Evolutionary conservation across 768 basidiomycete species (phyloP), one percentile per base, ranked within the genome.

Genomic region (Tricholoma sp.): DNA sequence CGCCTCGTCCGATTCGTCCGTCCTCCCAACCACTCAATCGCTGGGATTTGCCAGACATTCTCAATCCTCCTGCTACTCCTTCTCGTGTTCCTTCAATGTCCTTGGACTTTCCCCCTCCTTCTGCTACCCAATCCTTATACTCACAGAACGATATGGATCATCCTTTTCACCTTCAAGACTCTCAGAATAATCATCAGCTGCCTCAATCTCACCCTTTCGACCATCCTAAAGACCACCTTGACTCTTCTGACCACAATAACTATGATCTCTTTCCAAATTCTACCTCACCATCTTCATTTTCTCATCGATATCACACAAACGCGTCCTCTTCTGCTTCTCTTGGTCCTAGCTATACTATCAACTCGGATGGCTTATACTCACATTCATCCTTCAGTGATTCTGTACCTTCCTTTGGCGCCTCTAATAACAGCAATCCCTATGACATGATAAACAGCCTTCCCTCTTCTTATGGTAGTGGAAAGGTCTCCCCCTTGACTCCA

Each of bases 401-500:
- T 7, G 74, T 86, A 0, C 78, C 82, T 15, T 71, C 84, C 10
- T 88, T 86, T 70, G 75, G 76, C 33, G 71, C 75, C 44, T 73
- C 81, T 9, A 80, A 74, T 61, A 44, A 36, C 32, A 66, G 74
- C 54, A 76, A 76, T 66, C 76, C 83, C 10, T 89, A 87, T 70
- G 86, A 86, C 67, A 78, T 86, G 63, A 83, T 85, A 67, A 74
- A 74, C 68, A 81, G 80, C 59, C 72, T 86, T 18, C 75, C 84
- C 1, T 84, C 85, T 3, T 85, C 84, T 13, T 82, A 84, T 72
- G 79, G 77, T 73, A 85, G 82, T 57, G 88, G 87, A 59, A 90
- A 89, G 70, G 85, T 84, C 50, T 89, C 89, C 17, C 87, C 89
- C 0, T 75, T 89, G 44, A 86, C 86, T 11, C 87, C 88, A 33